These are phyloP conservation scores for Carallia brachiata DNA, from an alignment of 345 rosid species.

Conservation along the genomic window DNA sequence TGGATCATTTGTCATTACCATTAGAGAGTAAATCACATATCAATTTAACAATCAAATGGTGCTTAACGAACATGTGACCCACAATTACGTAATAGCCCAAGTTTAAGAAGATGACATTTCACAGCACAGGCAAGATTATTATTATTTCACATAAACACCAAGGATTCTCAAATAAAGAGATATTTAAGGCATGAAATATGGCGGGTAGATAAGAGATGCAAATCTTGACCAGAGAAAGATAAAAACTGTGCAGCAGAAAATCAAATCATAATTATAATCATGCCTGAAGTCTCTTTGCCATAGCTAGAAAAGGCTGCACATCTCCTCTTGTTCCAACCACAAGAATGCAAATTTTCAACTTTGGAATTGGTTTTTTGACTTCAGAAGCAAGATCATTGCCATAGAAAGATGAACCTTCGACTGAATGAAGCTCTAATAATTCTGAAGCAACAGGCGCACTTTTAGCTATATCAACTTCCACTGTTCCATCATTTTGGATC, in stretches of 20 bases:
- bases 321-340: conserved; percentile 99
- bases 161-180: background rate
- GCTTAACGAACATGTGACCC: background rate
- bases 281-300: conserved; percentile 97
- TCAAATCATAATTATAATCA: conserved; percentile 17
- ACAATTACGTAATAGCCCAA: background rate
- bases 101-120: background rate
- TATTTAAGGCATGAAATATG: background rate
- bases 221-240: background rate
- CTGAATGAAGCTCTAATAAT: conserved; percentile 62
- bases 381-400: conserved; percentile 39
- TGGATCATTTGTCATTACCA: background rate
- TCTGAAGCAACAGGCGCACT: conserved; percentile 73
- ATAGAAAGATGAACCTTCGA: conserved; percentile 43
- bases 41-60: background rate
- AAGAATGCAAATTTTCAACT: conserved; percentile 74
- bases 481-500: conserved; percentile 93
- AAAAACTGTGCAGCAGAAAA: conserved; percentile 7
- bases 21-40: background rate
- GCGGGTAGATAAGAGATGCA: background rate
- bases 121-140: background rate
- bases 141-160: background rate
- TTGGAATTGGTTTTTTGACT: conserved; percentile 61
- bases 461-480: conserved; percentile 76
- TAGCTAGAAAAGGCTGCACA: conserved; percentile 93